Conservation (phyloP, 306 rosid genomes). For the Purshia tridentata region DNA sequence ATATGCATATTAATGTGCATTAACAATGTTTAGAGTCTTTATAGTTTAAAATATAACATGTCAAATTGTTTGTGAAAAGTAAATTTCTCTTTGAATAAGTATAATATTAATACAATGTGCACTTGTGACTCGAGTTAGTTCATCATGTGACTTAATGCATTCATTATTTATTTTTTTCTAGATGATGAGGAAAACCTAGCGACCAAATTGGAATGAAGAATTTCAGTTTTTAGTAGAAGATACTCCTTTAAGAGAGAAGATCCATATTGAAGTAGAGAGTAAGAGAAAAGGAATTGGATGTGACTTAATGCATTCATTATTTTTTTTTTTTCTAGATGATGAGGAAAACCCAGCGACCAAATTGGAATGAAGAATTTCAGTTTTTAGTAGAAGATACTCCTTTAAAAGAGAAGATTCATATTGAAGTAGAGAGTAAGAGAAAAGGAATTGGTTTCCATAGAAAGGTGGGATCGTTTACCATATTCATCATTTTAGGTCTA, state of each 20-base stretch:
- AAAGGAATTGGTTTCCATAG: constrained; percentile 8
- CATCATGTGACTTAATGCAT: not conserved
- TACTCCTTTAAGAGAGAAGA: constrained; percentile 26
- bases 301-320: not conserved
- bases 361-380: constrained; percentile 36
- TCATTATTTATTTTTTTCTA: not conserved
- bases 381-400: constrained; percentile 32
- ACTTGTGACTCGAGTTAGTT: too few relatives aligned
- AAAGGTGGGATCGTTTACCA: not conserved
- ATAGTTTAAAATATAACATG: too few relatives aligned
- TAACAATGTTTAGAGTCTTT: too few relatives aligned
- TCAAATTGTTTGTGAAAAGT: too few relatives aligned
- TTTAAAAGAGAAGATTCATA: constrained; percentile 25
- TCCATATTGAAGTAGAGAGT: constrained; percentile 30
- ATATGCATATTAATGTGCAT: too few relatives aligned
- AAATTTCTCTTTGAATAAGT: too few relatives aligned
- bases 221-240: constrained; percentile 34
- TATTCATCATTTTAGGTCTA: not conserved
- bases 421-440: constrained; percentile 28
- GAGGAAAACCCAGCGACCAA: constrained; percentile 25
- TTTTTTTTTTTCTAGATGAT: constrained; percentile 2
- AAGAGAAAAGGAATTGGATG: constrained; percentile 12
- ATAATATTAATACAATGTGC: too few relatives aligned
- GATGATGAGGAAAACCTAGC: constrained; percentile 19
- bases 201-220: constrained; percentile 35